Evolutionary conservation across 345 rosid genomes (phyloP), one percentile per base, ranked within the genome.

Genomic region (Arabis hirsuta): DNA sequence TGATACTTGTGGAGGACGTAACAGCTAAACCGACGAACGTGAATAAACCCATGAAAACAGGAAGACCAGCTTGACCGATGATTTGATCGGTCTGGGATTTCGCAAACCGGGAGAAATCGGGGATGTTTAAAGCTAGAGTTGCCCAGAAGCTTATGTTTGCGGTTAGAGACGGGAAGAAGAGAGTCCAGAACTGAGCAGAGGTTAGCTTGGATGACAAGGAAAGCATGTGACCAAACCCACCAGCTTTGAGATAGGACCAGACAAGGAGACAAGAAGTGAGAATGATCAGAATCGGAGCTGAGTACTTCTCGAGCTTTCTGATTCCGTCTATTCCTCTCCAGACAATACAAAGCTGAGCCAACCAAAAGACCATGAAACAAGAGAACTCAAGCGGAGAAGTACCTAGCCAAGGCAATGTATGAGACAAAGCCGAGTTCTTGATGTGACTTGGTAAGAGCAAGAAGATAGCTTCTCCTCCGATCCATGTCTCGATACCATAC

Each of bases 401-500:
- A 16, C 97, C 96, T 3, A 94, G 82, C 97, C 97, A 94, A 20
- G 87, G 84, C n/a, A 83, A 36, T 6, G 55, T 8, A 32, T 66
- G 83, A 47, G 91, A 81, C 31, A 80, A 55, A 5, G 88, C 64
- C 32, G 88, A 82, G 19, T 31, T 52, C 72, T 87, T 87, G 13
- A 88, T 67, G 55, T 77, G 78, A 20, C 68, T 12, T 0, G 97
- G 97, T 47, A 94, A 81, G 11, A 94, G 92, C 64, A 94, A 76
- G 81, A 84, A 94, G 45, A 94, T 88, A 20, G 96, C 97, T 78
- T 94, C 91, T 13, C 98, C 98, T 27, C 98, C 98, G 9, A 94
- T 94, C 97, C 98, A 94, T 60, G 95, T 88, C 79, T 94, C 98
- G 31, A 94, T 94, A 14, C 97, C 98, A 14, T 94, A 91, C 98